Evolutionary conservation across 805 yeast genomes (phyloP).

Genomic region (Pichia gijzeniarum): DNA sequence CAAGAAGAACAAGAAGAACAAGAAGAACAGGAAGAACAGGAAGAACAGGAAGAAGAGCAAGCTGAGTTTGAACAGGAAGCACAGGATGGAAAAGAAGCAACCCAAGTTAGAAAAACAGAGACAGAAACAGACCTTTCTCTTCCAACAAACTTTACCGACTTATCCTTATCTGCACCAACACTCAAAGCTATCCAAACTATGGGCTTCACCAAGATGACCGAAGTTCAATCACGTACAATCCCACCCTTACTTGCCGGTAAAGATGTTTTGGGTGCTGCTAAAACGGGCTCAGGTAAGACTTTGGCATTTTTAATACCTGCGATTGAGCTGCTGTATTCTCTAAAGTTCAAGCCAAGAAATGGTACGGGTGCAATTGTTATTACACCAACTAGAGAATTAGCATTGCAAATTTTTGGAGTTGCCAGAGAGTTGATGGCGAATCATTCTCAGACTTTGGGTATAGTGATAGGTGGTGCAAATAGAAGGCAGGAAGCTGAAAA

Average conservation of each 20-base stretch:
- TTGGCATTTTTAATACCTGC: conserved; percentile 95
- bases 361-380: conserved; percentile 97
- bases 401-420: conserved; percentile 95
- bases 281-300: conserved; percentile 98
- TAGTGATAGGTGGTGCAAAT: conserved; percentile 98
- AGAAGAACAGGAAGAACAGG: conserved; percentile 3
- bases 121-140: not conserved
- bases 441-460: conserved; percentile 91
- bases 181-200: conserved; percentile 71
- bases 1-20: conserved; percentile 28
- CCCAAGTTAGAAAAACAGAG: not conserved
- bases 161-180: conserved; percentile 76
- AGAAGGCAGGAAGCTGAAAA: conserved; percentile 97
- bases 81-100: not conserved
- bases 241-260: conserved; percentile 95
- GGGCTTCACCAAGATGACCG: conserved; percentile 92
- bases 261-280: conserved; percentile 99
- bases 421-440: conserved; percentile 88
- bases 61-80: conserved; percentile 3
- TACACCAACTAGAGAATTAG: conserved; percentile 96
- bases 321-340: conserved; percentile 80
- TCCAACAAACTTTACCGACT: conserved; percentile 37
- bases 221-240: conserved; percentile 91
- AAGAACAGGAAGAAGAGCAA: not conserved
- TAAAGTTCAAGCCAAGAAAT: conserved; percentile 94